A percentile compares a stretch with the other conserved stretches of the same genome.
Conservation (phyloP, 1,284 basidiomycete genomes). For the Leccinum subrobustum region DNA sequence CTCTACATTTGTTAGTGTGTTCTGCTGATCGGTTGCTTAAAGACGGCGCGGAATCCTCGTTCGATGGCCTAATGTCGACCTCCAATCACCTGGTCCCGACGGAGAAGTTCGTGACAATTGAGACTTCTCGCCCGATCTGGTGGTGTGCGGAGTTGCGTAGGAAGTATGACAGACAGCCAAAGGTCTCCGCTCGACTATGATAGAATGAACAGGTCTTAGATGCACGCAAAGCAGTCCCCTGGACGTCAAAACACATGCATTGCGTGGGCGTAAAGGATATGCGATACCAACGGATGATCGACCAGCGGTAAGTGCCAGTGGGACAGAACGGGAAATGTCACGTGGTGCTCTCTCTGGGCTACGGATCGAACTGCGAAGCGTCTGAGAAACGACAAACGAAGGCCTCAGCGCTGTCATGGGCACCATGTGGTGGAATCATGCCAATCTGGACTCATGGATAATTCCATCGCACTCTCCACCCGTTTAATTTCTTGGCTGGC, state of each 20-base stretch:
- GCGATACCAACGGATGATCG: background rate
- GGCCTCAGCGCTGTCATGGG: background rate
- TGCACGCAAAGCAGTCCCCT: background rate
- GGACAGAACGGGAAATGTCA: background rate
- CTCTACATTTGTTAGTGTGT: background rate
- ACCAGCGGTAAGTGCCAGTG: background rate
- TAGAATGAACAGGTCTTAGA: background rate
- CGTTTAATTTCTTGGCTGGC: background rate
- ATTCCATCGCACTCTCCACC: no score
- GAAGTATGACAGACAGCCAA: background rate
- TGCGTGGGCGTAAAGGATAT: background rate
- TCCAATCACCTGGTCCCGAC: conserved; percentile 84
- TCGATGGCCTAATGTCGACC: conserved; percentile 84
- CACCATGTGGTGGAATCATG: background rate
- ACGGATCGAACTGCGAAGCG: background rate
- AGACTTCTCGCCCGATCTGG: conserved; percentile 82
- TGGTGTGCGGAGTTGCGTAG: conserved; percentile 75
- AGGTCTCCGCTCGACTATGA: background rate
- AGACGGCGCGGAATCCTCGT: conserved; percentile 67
- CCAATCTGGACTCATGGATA: background rate
- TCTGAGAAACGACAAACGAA: background rate
- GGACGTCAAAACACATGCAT: background rate
- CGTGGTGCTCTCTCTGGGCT: background rate
- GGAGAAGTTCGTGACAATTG: conserved; percentile 61
- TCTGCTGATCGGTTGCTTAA: conserved; percentile 9